phyloP scores from a whole-genome alignment of 2,329 filamentous ascomycete species.

The Sporothrix mexicana region DNA sequence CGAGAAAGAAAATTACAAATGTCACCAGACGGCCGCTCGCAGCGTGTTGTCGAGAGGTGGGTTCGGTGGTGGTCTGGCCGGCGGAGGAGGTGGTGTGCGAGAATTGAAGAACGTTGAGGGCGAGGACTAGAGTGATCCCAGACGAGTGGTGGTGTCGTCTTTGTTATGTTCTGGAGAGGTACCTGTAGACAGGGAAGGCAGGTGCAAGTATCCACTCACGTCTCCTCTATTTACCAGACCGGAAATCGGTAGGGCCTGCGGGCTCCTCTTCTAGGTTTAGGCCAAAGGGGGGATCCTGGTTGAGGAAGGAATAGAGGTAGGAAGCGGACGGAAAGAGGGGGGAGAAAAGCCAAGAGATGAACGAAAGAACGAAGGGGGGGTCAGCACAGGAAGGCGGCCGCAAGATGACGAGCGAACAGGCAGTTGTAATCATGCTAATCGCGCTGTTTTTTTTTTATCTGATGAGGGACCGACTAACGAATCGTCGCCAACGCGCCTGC shows the following conservation, averaged over 20 bases:
- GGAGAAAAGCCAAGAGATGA: not conserved
- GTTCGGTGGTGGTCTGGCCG: not conserved
- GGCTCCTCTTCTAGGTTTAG: slow-evolving; percentile 9
- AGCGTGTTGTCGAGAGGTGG: slow-evolving; percentile 16
- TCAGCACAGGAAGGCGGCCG: not conserved
- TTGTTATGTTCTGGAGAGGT: too few species aligned
- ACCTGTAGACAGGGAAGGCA: slow-evolving; percentile 17
- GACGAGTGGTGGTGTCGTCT: slow-evolving; percentile 13
- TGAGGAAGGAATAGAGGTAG: not conserved
- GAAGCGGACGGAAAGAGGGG: not conserved
- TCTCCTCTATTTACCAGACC: slow-evolving; percentile 26
- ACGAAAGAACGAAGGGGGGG: not conserved
- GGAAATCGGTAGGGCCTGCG: slow-evolving; percentile 27
- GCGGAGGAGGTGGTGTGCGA: not conserved
- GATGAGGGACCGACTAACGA: slow-evolving; percentile 22
- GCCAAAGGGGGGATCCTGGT: not conserved
- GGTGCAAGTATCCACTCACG: slow-evolving; percentile 26
- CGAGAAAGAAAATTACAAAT: not conserved
- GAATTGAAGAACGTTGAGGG: not conserved
- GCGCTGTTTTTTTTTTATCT: slow-evolving; percentile 17
- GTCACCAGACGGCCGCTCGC: slow-evolving; percentile 8
- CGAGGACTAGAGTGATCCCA: slow-evolving; percentile 16
- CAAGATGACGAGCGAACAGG: slow-evolving; percentile 12
- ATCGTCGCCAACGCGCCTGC: not conserved
- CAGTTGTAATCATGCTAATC: slow-evolving; percentile 13